Conservation (phyloP, 352 stramenopile genomes). For the Globisporangium orthogonon region DNA sequence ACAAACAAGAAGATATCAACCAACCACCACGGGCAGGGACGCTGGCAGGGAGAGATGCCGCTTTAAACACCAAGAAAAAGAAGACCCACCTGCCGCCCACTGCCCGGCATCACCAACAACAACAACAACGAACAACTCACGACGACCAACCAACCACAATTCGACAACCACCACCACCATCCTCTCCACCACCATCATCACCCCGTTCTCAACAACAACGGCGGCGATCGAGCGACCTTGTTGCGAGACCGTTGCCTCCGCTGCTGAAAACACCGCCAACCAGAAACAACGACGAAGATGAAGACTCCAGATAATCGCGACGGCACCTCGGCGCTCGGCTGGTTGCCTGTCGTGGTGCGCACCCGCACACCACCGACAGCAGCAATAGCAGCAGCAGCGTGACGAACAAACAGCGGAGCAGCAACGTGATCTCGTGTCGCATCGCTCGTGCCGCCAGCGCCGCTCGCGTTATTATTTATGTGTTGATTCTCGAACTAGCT, state of each 20-base stretch:
- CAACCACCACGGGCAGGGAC: background rate
- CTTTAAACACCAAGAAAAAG: slow-evolving; percentile 7
- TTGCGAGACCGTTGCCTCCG: no score
- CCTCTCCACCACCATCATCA: background rate
- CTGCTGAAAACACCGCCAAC: background rate
- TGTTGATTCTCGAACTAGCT: background rate
- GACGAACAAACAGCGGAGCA: no score
- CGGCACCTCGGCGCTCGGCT: no score
- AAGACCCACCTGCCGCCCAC: slow-evolving; percentile 2
- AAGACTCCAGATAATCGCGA: background rate
- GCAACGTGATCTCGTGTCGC: no score
- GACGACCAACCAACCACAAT: background rate
- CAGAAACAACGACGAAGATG: background rate
- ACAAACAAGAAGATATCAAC: background rate
- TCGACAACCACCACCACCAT: background rate
- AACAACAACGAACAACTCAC: background rate
- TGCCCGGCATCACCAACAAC: background rate
- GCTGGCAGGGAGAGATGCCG: background rate
- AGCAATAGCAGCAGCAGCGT: no score
- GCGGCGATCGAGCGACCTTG: no score
- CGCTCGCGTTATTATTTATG: background rate
- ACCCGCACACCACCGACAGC: no score
- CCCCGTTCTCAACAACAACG: background rate
- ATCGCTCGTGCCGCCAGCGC: background rate
- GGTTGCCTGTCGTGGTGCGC: no score